These are phyloP conservation scores for Neurospora crassa DNA, from an alignment of 2,329 filamentous ascomycete genomes.

Conservation along the genomic window DNA sequence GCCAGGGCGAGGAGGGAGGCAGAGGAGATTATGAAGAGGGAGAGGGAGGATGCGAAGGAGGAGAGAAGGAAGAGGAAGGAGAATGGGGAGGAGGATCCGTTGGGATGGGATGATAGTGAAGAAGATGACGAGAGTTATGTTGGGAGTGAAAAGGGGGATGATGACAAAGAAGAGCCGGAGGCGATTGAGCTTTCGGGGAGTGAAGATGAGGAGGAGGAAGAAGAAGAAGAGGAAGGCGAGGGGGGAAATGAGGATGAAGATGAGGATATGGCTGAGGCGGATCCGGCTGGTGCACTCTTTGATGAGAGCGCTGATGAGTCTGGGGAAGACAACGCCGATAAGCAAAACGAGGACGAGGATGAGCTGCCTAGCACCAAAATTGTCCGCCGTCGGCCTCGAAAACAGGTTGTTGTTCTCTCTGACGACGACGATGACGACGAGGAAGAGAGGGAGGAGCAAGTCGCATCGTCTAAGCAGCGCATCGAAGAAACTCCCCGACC, in stretches of 20 bases:
- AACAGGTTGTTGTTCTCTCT: slow-evolving; percentile 45
- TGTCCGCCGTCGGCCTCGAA: slow-evolving; percentile 37
- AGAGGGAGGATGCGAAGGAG: slow-evolving; percentile 64
- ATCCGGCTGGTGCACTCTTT: slow-evolving; percentile 8
- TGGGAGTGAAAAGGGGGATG: slow-evolving; percentile 19
- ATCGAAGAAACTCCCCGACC: slow-evolving; percentile 34
- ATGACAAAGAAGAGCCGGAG: slow-evolving; percentile 31
- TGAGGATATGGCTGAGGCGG: slow-evolving; percentile 22
- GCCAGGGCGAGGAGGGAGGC: slow-evolving; percentile 76
- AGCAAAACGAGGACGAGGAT: slow-evolving; percentile 24
- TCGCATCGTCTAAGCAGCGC: slow-evolving; percentile 24
- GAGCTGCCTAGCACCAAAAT: slow-evolving; percentile 29
- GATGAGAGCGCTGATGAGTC: slow-evolving; percentile 19
- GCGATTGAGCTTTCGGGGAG: slow-evolving; percentile 36
- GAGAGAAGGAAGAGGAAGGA: slow-evolving; percentile 36
- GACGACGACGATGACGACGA: slow-evolving; percentile 44
- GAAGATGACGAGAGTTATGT: slow-evolving; percentile 30
- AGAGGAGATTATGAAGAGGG: slow-evolving; percentile 65
- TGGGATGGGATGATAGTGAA: slow-evolving; percentile 48
- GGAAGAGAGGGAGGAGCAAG: not conserved
- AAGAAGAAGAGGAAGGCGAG: slow-evolving; percentile 22
- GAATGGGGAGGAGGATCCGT: slow-evolving; percentile 36
- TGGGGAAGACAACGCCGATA: slow-evolving; percentile 25
- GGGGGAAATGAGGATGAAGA: slow-evolving; percentile 23
- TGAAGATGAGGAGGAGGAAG: slow-evolving; percentile 30